A percentile compares a stretch with the other conserved stretches of the same genome.
Conservation (phyloP, 140 eudicot genomes). For the Stevia rebaudiana region DNA sequence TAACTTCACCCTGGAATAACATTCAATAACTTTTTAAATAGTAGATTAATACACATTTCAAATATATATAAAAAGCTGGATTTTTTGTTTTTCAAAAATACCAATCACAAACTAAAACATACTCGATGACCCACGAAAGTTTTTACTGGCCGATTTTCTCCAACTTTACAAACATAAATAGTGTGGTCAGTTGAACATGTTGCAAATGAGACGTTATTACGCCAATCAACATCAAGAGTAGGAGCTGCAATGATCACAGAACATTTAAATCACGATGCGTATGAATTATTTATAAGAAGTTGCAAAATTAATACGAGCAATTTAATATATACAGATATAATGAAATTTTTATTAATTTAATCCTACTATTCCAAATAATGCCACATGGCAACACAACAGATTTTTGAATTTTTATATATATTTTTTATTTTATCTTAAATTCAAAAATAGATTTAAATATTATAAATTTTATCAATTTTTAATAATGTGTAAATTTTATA, state of each 20-base stretch:
- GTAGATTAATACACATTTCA: background rate
- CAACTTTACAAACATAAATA: slow-evolving; percentile 94
- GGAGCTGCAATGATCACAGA: background rate
- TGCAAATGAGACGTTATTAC: slow-evolving; percentile 80
- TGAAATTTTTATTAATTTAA: background rate
- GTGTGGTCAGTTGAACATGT: slow-evolving; percentile 89
- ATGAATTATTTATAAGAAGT: background rate
- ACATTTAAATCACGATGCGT: background rate
- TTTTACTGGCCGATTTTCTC: slow-evolving; percentile 75
- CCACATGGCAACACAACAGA: too few relatives aligned
- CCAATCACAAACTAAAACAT: background rate
- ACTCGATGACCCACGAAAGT: slow-evolving; percentile 80
- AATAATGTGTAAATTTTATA: background rate
- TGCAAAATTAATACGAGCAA: background rate
- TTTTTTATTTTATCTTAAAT: too few relatives aligned
- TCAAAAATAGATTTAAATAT: background rate
- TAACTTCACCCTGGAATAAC: slow-evolving; percentile 73
- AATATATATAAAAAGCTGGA: background rate
- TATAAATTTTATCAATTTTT: too few relatives aligned
- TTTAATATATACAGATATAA: background rate
- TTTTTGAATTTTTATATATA: too few relatives aligned
- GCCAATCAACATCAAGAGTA: slow-evolving; percentile 36
- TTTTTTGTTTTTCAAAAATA: background rate
- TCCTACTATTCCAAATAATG: background rate
- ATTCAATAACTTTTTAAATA: slow-evolving; percentile 6